Percentiles rank a stretch among this genome's conserved stretches.
phyloP scores from a whole-genome alignment of 2,329 filamentous ascomycete genomes.

The Coniochaeta pulveracea region DNA sequence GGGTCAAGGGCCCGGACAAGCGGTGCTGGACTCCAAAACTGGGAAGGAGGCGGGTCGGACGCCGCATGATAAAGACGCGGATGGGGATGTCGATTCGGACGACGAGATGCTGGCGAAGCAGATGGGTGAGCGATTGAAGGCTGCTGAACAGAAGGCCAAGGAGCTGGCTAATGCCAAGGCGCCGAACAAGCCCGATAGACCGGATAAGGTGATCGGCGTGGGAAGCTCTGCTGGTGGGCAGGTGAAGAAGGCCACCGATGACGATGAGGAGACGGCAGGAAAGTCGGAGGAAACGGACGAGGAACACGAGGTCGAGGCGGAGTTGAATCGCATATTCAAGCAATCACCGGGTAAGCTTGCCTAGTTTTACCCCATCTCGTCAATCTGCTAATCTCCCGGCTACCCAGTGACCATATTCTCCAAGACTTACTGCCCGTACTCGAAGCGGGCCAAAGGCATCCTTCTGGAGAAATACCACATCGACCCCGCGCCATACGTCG shows the following conservation, averaged over 20 bases:
- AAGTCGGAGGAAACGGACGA: conserved; percentile 38
- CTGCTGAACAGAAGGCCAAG: conserved; percentile 59
- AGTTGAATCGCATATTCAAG: conserved; percentile 71
- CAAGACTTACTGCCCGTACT: conserved; percentile 85
- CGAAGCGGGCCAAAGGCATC: conserved; percentile 72
- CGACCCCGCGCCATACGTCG: conserved; percentile 69
- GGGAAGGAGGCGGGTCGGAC: conserved; percentile 23
- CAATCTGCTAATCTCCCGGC: conserved; percentile 5
- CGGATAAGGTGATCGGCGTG: conserved; percentile 45
- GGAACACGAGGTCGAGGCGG: conserved; percentile 54
- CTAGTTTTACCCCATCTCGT: background rate
- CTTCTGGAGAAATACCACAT: conserved; percentile 79
- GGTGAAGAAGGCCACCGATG: conserved; percentile 30
- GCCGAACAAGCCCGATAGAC: conserved; percentile 46
- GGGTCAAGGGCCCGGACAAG: conserved; percentile 14
- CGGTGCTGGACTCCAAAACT: conserved; percentile 27
- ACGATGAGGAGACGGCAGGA: conserved; percentile 23
- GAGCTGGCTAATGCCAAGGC: conserved; percentile 57
- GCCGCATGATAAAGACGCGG: conserved; percentile 36
- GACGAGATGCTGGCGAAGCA: conserved; percentile 39
- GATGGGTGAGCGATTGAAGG: conserved; percentile 52
- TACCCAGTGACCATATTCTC: conserved; percentile 96
- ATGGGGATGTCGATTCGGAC: conserved; percentile 44
- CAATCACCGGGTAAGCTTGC: conserved; percentile 61
- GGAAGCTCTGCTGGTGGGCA: conserved; percentile 45